These are phyloP conservation scores for Vigna mungo DNA, from an alignment of 306 rosid genomes.

Conservation along the genomic window DNA sequence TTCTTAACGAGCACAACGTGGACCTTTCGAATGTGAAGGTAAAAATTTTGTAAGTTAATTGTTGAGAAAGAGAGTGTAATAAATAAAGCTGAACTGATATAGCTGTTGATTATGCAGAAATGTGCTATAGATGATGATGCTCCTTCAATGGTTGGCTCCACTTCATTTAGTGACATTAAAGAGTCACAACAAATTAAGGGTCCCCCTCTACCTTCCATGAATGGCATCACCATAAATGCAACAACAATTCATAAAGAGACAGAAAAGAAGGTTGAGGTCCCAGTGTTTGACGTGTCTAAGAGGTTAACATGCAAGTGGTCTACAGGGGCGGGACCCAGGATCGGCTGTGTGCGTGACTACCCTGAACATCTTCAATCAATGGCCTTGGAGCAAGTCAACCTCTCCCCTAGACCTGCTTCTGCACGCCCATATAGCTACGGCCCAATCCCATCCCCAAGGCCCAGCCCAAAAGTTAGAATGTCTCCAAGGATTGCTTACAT, in stretches of 20 bases:
- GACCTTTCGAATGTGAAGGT: slow-evolving; percentile 95
- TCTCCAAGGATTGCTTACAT: slow-evolving; percentile 85
- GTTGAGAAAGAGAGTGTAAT: not conserved
- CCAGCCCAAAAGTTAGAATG: slow-evolving; percentile 85
- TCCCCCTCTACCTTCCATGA: slow-evolving; percentile 38
- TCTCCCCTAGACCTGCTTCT: slow-evolving; percentile 71
- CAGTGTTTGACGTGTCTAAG: slow-evolving; percentile 53
- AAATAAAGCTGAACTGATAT: not conserved
- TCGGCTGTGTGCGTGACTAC: slow-evolving; percentile 96
- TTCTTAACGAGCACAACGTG: slow-evolving; percentile 75
- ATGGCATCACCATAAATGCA: slow-evolving; percentile 19
- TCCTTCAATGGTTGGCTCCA: slow-evolving; percentile 48
- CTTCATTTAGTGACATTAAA: slow-evolving; percentile 43
- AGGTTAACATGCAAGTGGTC: slow-evolving; percentile 87
- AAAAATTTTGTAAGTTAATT: not conserved
- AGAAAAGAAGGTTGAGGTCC: slow-evolving; percentile 43
- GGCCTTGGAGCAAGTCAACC: slow-evolving; percentile 87
- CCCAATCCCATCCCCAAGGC: slow-evolving; percentile 97
- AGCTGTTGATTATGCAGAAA: slow-evolving; percentile 54
- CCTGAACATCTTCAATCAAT: slow-evolving; percentile 81
- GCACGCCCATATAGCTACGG: slow-evolving; percentile 57
- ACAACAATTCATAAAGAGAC: slow-evolving; percentile 38
- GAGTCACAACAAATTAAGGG: slow-evolving; percentile 43
- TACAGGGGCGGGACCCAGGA: slow-evolving; percentile 82
- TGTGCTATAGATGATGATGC: slow-evolving; percentile 85